Base-by-base conservation (phyloP, 2,329 filamentous ascomycete genomes). In the Cercospora janseana region DNA sequence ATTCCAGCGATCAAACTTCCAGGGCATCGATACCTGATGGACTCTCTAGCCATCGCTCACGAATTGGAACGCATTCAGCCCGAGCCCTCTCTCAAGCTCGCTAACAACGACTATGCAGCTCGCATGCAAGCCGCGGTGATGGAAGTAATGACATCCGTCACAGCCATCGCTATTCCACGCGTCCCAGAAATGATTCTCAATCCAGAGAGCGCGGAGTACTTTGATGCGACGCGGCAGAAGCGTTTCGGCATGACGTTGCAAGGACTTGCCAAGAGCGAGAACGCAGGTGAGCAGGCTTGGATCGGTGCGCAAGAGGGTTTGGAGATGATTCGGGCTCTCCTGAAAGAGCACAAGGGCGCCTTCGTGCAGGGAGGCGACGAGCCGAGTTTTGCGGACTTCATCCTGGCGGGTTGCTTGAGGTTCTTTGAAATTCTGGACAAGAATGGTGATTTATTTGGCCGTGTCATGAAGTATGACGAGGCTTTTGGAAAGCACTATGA, bases 21-120 rank as follows among this genome's bases (percentile, higher is more conserved):
- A 0, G 76, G 82, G 40, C 80, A 79, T 13, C 77, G 64, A 1
- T 83, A 79, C 60, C 58, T 85, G 6, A 86, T 83, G 79, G 83
- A 88, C 63, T 85, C 81, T 1, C 71, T 69, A 54, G 68, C 69
- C 34, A 88, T 89, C 55, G 81, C 79, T 10, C 57, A 69, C 10
- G 72, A 72, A 13, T 72, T 89, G 26, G 84, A 88, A 61, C 69
- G 74, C 46, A 68, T 70, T 0, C 72, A 86, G 56, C 84, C 85
- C 0, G 66, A 72, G 16, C 83, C 83, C 0, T 71, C 79, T 0
- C 63, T 86, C 1, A 75, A 79, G 54, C 70, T 87, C 2, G 76
- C 84, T 58, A 26, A 26, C 16, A 75, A 77, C 0, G 29, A 45
- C 9, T 67, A 75, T 29, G 51, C 57, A 6, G 52, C 62, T 4